A percentile compares a stretch with the other conserved stretches of the same genome.
phyloP scores from a whole-genome alignment of 2,329 filamentous ascomycete genomes.

The Exophiala sp. region DNA sequence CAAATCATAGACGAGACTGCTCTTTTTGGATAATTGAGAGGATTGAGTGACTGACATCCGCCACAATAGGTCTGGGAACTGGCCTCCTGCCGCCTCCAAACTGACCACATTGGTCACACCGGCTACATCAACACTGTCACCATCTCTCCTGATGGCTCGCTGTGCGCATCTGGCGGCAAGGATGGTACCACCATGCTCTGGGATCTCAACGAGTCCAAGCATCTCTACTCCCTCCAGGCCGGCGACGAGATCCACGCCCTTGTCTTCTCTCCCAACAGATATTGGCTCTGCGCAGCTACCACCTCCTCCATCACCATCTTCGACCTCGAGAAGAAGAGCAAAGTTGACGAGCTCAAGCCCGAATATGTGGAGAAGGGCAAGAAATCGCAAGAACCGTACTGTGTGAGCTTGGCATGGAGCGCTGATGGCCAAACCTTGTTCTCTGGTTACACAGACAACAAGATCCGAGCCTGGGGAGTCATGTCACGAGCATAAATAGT shows the following conservation, averaged over 20 bases:
- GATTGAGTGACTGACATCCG: constrained; percentile 33
- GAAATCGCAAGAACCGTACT: constrained; percentile 99
- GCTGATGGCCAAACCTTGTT: constrained; percentile 99
- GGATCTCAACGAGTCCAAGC: constrained; percentile 99
- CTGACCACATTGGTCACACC: constrained; percentile 99
- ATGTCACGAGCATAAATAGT: constrained; percentile 75
- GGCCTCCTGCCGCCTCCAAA: constrained; percentile 98
- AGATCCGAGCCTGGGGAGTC: constrained; percentile 96
- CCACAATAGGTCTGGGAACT: constrained; percentile 88
- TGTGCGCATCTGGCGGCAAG: constrained; percentile 98
- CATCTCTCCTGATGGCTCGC: constrained; percentile 98
- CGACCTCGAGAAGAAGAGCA: constrained; percentile 99
- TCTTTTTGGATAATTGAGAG: too few relatives aligned
- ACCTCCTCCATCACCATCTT: constrained; percentile 99
- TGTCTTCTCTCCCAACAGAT: constrained; percentile 99
- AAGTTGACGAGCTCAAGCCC: constrained; percentile 75
- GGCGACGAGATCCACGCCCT: constrained; percentile 99
- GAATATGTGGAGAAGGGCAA: constrained; percentile 94
- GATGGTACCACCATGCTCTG: constrained; percentile 99
- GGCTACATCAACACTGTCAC: constrained; percentile 99
- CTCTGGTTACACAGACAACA: constrained; percentile 99
- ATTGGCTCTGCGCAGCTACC: constrained; percentile 99
- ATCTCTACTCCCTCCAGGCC: constrained; percentile 99
- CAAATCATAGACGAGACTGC: constrained; percentile 20
- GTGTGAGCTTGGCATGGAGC: constrained; percentile 93